Conservation (phyloP, 345 rosid species). For the Mercurialis annua region DNA sequence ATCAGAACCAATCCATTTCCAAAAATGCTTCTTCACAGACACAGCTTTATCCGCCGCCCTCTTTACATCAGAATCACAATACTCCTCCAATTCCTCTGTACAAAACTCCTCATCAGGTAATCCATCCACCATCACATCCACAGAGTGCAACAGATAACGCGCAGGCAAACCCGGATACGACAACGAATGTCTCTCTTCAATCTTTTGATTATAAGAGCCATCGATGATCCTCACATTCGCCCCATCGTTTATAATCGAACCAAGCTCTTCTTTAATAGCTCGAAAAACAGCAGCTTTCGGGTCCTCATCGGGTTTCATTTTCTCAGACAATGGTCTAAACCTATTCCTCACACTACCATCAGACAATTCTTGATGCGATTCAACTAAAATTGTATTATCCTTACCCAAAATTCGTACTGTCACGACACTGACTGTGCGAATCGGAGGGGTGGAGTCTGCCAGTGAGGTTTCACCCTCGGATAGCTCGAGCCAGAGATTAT, state of each 20-base stretch:
- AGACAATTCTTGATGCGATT: constrained; percentile 75
- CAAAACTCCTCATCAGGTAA: constrained; percentile 78
- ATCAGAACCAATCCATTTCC: constrained; percentile 82
- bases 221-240: constrained; percentile 43
- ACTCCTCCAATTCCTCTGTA: constrained; percentile 70
- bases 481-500: constrained; percentile 94
- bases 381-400: constrained; percentile 45
- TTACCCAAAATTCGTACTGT: constrained; percentile 49
- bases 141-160: constrained; percentile 61
- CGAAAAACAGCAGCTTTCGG: constrained; percentile 60
- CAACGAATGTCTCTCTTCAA: constrained; percentile 65
- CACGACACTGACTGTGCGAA: constrained; percentile 73
- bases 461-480: constrained; percentile 75
- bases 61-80: constrained; percentile 36
- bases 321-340: constrained; percentile 73
- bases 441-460: constrained; percentile 64
- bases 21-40: constrained; percentile 68
- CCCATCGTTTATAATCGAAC: constrained; percentile 34
- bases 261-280: constrained; percentile 83
- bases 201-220: constrained; percentile 49
- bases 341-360: constrained; percentile 70
- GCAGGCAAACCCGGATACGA: constrained; percentile 91
- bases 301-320: constrained; percentile 76
- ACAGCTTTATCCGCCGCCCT: constrained; percentile 51
- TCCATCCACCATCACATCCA: constrained; percentile 71